phyloP scores from a whole-genome alignment of 1,284 basidiomycete genomes.

The Boletus semigastroideus region DNA sequence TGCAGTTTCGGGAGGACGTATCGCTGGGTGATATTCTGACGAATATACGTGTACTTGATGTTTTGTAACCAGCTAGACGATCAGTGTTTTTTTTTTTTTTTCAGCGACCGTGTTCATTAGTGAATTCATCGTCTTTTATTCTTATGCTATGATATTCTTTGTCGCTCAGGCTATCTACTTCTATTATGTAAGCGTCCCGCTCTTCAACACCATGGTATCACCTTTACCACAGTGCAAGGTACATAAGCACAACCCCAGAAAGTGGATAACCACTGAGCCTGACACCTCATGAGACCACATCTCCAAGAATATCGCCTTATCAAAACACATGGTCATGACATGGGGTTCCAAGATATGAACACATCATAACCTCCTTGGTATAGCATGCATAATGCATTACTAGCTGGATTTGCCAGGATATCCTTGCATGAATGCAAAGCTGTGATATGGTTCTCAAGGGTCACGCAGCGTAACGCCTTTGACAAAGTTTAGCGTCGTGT shows the following conservation, averaged over 20 bases:
- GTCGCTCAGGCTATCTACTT: no score
- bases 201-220: not conserved
- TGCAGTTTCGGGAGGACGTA: no score
- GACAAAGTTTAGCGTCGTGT: not conserved
- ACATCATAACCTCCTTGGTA: constrained; percentile 15
- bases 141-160: no score
- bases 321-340: constrained; percentile 10
- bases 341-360: not conserved
- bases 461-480: not conserved
- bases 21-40: no score
- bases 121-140: no score
- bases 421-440: constrained; percentile 2
- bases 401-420: constrained; percentile 12
- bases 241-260: not conserved
- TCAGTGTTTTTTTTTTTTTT: no score
- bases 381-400: no score
- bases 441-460: not conserved
- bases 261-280: not conserved
- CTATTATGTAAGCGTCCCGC: no score
- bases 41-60: no score
- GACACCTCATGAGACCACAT: not conserved
- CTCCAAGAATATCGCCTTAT: constrained; percentile 30
- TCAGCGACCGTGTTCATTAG: no score
- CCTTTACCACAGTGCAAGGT: not conserved
- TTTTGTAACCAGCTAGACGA: no score